Conservation (phyloP, 2,329 filamentous ascomycete species). For the Grosmannia serpens region DNA sequence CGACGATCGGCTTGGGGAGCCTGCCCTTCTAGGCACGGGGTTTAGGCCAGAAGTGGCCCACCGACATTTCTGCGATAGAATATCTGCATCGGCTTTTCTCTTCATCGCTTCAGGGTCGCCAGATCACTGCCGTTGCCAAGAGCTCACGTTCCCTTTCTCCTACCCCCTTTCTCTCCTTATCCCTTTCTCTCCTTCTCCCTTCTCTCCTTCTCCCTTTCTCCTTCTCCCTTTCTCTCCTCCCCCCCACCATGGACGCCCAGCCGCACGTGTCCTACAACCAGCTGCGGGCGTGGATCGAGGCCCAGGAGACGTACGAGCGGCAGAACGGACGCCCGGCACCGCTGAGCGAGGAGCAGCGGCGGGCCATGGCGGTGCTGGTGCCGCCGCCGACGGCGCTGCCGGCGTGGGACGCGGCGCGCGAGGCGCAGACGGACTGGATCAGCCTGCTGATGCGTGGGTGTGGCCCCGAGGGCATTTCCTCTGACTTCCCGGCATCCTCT, state of each 20-base stretch:
- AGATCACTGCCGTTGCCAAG: too few relatives aligned
- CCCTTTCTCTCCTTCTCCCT: not conserved
- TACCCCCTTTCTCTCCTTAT: too few relatives aligned
- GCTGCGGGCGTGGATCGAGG: conserved; percentile 27
- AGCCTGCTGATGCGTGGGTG: conserved; percentile 25
- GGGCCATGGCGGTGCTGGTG: conserved; percentile 28
- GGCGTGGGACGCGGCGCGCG: not conserved
- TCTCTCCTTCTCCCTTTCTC: not conserved
- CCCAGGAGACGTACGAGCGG: conserved; percentile 26
- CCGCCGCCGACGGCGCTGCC: not conserved
- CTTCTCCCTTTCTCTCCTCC: not conserved
- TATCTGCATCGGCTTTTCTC: too few relatives aligned
- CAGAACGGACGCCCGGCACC: conserved; percentile 21
- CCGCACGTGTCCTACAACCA: not conserved
- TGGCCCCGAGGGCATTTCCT: not conserved
- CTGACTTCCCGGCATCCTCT: not conserved
- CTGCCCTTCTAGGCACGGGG: not conserved
- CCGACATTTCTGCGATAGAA: too few relatives aligned
- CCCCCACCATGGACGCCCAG: too few relatives aligned
- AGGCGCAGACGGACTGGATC: conserved; percentile 24
- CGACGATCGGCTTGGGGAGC: not conserved
- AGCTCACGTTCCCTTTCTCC: too few relatives aligned
- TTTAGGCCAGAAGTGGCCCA: not conserved
- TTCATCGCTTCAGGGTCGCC: too few relatives aligned
- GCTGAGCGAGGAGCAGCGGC: conserved; percentile 25